phyloP scores from a whole-genome alignment of 768 basidiomycete species.

The Rhizopogon vinicolor region DNA sequence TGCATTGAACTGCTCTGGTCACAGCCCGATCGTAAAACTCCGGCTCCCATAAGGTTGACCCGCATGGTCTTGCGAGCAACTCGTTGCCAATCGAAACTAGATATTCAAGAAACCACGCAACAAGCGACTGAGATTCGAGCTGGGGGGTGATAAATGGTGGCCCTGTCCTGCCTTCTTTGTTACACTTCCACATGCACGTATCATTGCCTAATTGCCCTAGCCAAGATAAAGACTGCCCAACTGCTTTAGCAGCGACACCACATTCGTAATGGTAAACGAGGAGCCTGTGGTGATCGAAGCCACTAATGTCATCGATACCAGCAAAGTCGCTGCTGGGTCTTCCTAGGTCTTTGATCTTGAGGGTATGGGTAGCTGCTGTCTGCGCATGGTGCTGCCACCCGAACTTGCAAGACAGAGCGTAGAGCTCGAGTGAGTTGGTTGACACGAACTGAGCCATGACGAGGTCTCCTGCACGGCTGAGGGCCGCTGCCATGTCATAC shows the following conservation, averaged over 20 bases:
- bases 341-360: constrained; percentile 12
- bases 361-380: constrained; percentile 17
- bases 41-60: background rate
- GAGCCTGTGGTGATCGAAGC: constrained; percentile 35
- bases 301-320: constrained; percentile 38
- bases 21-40: background rate
- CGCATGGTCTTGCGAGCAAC: background rate
- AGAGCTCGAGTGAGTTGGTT: constrained; percentile 16
- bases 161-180: too few relatives aligned
- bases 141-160: too few relatives aligned
- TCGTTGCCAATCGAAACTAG: background rate
- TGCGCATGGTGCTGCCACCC: constrained; percentile 14
- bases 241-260: constrained; percentile 16
- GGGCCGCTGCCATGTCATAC: constrained; percentile 21
- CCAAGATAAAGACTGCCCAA: constrained; percentile 6
- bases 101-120: background rate
- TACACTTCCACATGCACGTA: background rate
- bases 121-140: too few relatives aligned
- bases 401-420: constrained; percentile 22
- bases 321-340: constrained; percentile 15
- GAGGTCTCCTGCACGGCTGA: constrained; percentile 11
- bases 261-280: constrained; percentile 37
- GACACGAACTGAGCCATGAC: constrained; percentile 6
- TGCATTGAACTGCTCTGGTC: background rate
- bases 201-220: background rate